Evolutionary conservation across 495 filamentous ascomycete species (phyloP).

Genomic region (Letharia lupina): DNA sequence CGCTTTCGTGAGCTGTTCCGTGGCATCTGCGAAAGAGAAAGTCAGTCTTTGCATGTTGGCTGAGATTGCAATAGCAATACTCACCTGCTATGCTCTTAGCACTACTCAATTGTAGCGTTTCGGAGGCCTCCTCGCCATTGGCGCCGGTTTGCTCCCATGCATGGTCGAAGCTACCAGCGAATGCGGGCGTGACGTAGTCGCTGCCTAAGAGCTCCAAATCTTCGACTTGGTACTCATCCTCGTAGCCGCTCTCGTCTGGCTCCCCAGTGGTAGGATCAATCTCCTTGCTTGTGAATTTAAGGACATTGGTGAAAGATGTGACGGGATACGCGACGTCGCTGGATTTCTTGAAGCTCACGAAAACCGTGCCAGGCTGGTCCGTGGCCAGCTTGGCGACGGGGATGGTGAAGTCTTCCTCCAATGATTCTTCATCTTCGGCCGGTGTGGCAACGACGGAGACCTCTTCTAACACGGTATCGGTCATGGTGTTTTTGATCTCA

Average conservation of each 20-base stretch:
- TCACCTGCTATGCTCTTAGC: slow-evolving; percentile 89
- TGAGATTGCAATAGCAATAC: slow-evolving; percentile 26
- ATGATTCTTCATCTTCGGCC: slow-evolving; percentile 61
- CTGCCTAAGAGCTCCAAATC: slow-evolving; percentile 86
- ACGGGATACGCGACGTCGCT: slow-evolving; percentile 56
- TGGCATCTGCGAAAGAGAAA: slow-evolving; percentile 59
- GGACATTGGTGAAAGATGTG: slow-evolving; percentile 77
- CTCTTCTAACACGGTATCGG: slow-evolving; percentile 80
- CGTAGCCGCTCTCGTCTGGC: slow-evolving; percentile 85
- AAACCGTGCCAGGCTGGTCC: slow-evolving; percentile 82
- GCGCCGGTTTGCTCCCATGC: slow-evolving; percentile 94
- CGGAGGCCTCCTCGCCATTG: slow-evolving; percentile 77
- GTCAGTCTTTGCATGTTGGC: slow-evolving; percentile 31
- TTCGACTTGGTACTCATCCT: slow-evolving; percentile 95
- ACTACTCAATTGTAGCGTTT: slow-evolving; percentile 82
- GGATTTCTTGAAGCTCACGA: slow-evolving; percentile 85
- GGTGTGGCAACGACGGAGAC: slow-evolving; percentile 84
- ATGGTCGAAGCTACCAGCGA: slow-evolving; percentile 89
- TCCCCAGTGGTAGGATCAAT: slow-evolving; percentile 92
- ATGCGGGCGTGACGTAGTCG: slow-evolving; percentile 89
- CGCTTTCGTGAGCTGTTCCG: slow-evolving; percentile 76
- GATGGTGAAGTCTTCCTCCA: slow-evolving; percentile 89
- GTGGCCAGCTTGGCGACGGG: slow-evolving; percentile 71
- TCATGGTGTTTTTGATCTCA: slow-evolving; percentile 94
- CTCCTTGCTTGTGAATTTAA: slow-evolving; percentile 97